Conservation (phyloP, 495 filamentous ascomycete species). For the Pyrenopolyporus hunteri region DNA sequence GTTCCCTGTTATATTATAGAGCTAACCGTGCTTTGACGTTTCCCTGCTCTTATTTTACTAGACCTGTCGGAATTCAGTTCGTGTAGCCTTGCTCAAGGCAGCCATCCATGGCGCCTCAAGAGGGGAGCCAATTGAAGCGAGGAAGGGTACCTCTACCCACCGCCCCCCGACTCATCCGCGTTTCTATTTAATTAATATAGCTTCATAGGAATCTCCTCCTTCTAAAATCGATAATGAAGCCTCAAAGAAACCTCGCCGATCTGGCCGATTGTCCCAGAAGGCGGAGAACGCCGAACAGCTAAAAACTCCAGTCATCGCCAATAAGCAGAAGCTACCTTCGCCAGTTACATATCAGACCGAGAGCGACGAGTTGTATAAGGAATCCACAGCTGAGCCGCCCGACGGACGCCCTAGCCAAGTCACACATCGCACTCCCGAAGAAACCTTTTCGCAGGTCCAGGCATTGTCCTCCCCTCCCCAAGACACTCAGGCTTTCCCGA, state of each 20-base stretch:
- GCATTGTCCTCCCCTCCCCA: constrained; percentile 61
- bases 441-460: constrained; percentile 54
- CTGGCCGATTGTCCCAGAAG: constrained; percentile 61
- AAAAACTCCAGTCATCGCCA: constrained; percentile 65
- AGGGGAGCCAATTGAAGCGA: constrained; percentile 63
- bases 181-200: constrained; percentile 36
- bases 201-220: constrained; percentile 53
- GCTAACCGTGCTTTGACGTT: neutral
- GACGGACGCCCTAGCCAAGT: constrained; percentile 64
- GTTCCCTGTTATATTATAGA: constrained; percentile 6
- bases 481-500: constrained; percentile 70
- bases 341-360: constrained; percentile 74
- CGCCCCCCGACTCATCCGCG: constrained; percentile 30
- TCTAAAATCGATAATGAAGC: constrained; percentile 51
- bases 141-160: constrained; percentile 47
- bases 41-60: neutral
- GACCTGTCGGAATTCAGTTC: neutral
- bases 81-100: constrained; percentile 22
- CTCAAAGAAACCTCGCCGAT: constrained; percentile 72
- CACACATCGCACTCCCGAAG: constrained; percentile 54
- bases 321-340: constrained; percentile 77
- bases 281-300: constrained; percentile 50
- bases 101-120: constrained; percentile 59
- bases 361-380: constrained; percentile 68
- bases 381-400: constrained; percentile 74